These are phyloP conservation scores for Periconia digitata DNA, from an alignment of 2,329 filamentous ascomycete species.

Conservation along the genomic window DNA sequence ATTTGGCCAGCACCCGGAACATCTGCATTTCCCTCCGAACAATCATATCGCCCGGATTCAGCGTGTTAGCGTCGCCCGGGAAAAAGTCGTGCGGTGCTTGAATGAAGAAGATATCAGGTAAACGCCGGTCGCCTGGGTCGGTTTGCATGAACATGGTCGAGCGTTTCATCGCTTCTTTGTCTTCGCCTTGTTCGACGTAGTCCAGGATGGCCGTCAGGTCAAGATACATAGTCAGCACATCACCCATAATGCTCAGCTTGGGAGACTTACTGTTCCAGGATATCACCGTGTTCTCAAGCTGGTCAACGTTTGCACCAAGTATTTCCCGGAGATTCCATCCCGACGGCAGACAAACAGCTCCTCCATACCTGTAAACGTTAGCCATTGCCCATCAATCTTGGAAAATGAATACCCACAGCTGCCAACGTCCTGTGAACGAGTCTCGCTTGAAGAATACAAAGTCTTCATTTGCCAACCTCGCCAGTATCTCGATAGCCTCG, in stretches of 20 bases:
- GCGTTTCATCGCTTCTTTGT: constrained; percentile 50
- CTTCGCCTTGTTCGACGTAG: constrained; percentile 51
- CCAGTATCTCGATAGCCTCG: constrained; percentile 54
- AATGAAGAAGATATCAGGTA: constrained; percentile 50
- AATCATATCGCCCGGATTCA: constrained; percentile 44
- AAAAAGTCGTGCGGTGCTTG: constrained; percentile 44
- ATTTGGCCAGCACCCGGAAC: constrained; percentile 50
- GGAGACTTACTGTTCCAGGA: constrained; percentile 53
- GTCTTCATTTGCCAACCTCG: constrained; percentile 55
- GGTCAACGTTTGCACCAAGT: constrained; percentile 53
- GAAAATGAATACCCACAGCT: constrained; percentile 43
- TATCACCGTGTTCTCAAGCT: constrained; percentile 51
- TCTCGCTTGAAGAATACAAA: constrained; percentile 52
- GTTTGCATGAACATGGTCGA: constrained; percentile 55
- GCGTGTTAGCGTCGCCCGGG: constrained; percentile 23
- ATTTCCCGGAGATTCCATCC: constrained; percentile 54
- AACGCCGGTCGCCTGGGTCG: constrained; percentile 36
- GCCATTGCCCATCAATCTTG: background rate
- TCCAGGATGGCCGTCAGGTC: constrained; percentile 31
- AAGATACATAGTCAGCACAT: constrained; percentile 5
- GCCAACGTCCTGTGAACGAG: constrained; percentile 50
- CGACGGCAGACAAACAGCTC: constrained; percentile 56
- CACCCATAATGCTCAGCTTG: constrained; percentile 45
- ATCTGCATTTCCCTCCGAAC: constrained; percentile 55
- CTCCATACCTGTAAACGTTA: constrained; percentile 45